Percentiles rank a stretch among this genome's conserved stretches.
These are phyloP conservation scores for Aspergillus heteromorphus DNA, from an alignment of 495 filamentous ascomycete genomes.

Conservation along the genomic window DNA sequence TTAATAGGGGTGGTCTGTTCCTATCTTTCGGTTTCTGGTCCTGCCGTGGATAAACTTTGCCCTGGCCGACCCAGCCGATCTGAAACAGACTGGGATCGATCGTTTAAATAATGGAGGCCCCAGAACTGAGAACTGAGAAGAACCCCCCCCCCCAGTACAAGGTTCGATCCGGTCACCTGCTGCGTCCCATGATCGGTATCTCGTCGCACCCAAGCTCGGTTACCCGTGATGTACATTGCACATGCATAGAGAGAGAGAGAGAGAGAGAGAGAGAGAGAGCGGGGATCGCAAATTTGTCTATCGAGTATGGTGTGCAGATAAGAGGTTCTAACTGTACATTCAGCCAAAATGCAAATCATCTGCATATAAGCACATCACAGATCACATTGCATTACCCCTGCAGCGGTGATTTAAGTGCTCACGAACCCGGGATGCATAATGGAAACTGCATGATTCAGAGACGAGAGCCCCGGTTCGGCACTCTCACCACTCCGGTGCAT, in stretches of 20 bases:
- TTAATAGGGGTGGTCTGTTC: background rate
- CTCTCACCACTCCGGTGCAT: slow-evolving; percentile 34
- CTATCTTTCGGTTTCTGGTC: background rate
- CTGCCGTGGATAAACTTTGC: background rate
- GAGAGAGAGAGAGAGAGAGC: no score
- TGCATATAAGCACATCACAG: background rate
- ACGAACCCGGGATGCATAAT: background rate
- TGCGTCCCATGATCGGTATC: background rate
- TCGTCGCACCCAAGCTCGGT: background rate
- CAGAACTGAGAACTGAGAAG: background rate
- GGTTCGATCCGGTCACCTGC: background rate
- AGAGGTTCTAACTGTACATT: background rate
- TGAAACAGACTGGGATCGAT: background rate
- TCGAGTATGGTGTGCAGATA: no score
- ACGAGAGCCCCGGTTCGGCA: background rate
- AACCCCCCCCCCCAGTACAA: background rate
- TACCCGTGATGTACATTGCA: background rate
- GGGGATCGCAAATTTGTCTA: no score
- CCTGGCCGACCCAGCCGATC: background rate
- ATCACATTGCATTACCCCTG: background rate
- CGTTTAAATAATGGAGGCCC: background rate
- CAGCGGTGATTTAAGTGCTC: background rate
- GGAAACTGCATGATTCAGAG: background rate
- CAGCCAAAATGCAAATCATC: background rate
- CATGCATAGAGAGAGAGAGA: background rate